Evolutionary conservation across 1,284 basidiomycete species (phyloP).

Genomic region (Somion occarium): DNA sequence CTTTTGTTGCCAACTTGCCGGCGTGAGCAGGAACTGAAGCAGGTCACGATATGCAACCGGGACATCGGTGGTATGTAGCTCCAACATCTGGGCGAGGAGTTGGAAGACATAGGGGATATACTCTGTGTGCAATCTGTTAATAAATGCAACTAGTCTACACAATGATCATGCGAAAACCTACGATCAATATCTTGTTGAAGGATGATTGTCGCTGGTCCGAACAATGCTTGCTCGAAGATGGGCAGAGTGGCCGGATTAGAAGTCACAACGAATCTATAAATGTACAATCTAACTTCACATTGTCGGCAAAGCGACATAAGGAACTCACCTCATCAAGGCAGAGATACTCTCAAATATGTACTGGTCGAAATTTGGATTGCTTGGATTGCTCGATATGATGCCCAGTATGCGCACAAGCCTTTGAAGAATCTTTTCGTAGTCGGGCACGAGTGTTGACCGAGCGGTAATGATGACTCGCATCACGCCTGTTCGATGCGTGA

Average conservation of each 20-base stretch:
- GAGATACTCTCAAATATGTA: conserved; percentile 96
- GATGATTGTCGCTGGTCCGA: conserved; percentile 86
- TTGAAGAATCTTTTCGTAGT: conserved; percentile 63
- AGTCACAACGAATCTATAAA: conserved; percentile 70
- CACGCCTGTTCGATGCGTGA: no score
- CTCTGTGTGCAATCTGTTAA: conserved; percentile 45
- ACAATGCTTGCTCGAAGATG: conserved; percentile 79
- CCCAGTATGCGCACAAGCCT: conserved; percentile 82
- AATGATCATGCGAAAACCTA: conserved; percentile 32
- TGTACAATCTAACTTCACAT: background rate
- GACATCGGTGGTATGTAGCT: conserved; percentile 66
- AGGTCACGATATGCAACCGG: conserved; percentile 79
- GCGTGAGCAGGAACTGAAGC: conserved; percentile 82
- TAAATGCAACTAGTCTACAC: background rate
- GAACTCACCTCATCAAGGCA: conserved; percentile 74
- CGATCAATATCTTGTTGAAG: conserved; percentile 91
- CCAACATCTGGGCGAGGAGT: conserved; percentile 93
- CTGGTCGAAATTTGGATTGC: conserved; percentile 97
- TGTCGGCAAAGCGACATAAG: background rate
- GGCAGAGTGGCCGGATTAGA: conserved; percentile 63
- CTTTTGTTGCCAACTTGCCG: conserved; percentile 88
- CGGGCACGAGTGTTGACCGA: conserved; percentile 69
- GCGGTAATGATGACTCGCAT: conserved; percentile 95
- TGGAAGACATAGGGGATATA: conserved; percentile 99
- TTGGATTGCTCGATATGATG: conserved; percentile 91